Evolutionary conservation across 2,329 filamentous ascomycete species (phyloP), one percentile per base, ranked within the genome.

Genomic region (Fusarium mundagurra): DNA sequence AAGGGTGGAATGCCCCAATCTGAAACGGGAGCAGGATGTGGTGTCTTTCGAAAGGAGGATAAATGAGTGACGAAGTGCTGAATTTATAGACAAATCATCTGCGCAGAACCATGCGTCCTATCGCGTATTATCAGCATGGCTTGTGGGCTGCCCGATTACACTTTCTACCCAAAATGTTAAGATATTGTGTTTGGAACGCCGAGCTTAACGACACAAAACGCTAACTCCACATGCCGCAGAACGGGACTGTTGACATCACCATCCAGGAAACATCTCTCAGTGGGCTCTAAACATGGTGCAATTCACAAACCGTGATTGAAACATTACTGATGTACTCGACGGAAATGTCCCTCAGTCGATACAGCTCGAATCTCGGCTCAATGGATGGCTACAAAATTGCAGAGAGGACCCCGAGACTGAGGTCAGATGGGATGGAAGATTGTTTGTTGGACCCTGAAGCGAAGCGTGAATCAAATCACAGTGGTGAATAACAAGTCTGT

Each of bases 401-500:
- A 48, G 18, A 18, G 11, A 8, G 5, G n/a, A 3, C 48, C 48
- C 16, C 10, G 11, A 3, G 17, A 4, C 12, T 53, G 6, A 2
- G 8, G 8, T 13, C 13, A 12, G 5, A 54, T 20, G 9, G 14
- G 6, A 0, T n/a, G 1, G 0, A 34, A 9, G 12, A 2, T 16
- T 16, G 5, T 6, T 11, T 1, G 3, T 16, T 18, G 4, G 17
- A 11, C 2, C 16, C 6, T 20, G 4, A 4, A 14, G 5, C 2
- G 0, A 34, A 16, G 3, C 11, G 1, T 1, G 2, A 20, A 8
- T 14, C 0, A 20, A 9, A 20, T 6, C 3, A 0, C 3, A 0
- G 5, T 18, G 6, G 14, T 8, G 3, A 14, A 20, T 20, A 13
- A 18, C 6, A 5, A 20, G 9, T 3, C 12, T 20, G 9, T 20